Evolutionary conservation across 2,329 filamentous ascomycete species (phyloP).

Genomic region (Dothideomycetes sp.): DNA sequence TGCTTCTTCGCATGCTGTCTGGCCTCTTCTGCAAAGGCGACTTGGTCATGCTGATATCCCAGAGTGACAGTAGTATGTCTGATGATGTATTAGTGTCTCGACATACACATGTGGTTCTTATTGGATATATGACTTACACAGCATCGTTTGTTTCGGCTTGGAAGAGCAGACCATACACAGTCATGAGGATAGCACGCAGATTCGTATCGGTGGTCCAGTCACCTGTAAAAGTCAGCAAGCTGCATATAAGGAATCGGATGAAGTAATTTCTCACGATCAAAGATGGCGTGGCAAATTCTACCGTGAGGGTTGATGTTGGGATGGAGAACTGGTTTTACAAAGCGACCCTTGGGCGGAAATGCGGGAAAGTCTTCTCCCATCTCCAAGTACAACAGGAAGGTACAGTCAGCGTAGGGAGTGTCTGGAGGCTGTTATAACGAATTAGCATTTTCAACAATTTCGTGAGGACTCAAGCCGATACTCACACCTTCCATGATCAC

Average conservation of each 20-base stretch:
- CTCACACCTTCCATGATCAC: slow-evolving; percentile 28
- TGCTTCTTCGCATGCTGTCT: slow-evolving; percentile 24
- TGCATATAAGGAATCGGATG: background rate
- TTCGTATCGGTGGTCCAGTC: slow-evolving; percentile 31
- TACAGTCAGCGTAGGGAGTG: slow-evolving; percentile 25
- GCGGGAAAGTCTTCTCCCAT: slow-evolving; percentile 29
- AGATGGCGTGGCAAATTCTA: slow-evolving; percentile 29
- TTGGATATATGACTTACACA: slow-evolving; percentile 17
- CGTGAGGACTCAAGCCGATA: too few species aligned
- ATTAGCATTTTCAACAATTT: background rate
- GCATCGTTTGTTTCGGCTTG: slow-evolving; percentile 26
- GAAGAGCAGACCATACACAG: slow-evolving; percentile 28
- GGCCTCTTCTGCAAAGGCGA: slow-evolving; percentile 26
- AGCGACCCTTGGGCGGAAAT: slow-evolving; percentile 28
- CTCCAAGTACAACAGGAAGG: slow-evolving; percentile 30
- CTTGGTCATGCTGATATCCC: slow-evolving; percentile 26
- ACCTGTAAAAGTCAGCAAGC: background rate
- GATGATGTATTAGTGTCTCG: too few species aligned
- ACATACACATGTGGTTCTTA: too few species aligned
- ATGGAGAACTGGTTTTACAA: slow-evolving; percentile 31
- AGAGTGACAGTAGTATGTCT: slow-evolving; percentile 25
- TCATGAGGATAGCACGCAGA: slow-evolving; percentile 27
- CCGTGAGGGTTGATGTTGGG: slow-evolving; percentile 32
- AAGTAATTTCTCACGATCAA: slow-evolving; percentile 20
- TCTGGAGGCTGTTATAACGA: slow-evolving; percentile 18